These are phyloP conservation scores for Thelonectria olida DNA, from an alignment of 2,329 filamentous ascomycete genomes.

Conservation along the genomic window DNA sequence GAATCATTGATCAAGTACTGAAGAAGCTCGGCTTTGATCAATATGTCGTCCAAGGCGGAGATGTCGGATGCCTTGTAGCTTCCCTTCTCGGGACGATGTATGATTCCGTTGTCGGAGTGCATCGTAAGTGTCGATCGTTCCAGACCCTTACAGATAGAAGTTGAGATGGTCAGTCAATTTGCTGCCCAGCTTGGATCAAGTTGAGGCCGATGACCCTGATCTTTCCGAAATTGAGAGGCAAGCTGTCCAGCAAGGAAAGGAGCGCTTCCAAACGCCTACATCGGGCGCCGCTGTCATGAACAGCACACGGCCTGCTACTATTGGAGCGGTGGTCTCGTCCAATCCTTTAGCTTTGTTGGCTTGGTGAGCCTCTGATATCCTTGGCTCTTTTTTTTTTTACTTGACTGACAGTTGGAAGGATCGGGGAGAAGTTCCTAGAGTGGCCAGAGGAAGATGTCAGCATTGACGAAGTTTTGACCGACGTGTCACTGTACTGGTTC, in stretches of 20 bases:
- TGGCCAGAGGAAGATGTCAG: background rate
- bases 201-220: background rate
- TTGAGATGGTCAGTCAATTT: background rate
- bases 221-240: background rate
- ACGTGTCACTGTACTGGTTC: background rate
- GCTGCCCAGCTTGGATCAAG: background rate
- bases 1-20: background rate
- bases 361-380: background rate
- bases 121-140: background rate
- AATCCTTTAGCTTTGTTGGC: background rate
- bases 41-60: slow-evolving; percentile 1
- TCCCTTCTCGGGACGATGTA: background rate
- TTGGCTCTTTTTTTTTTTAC: background rate
- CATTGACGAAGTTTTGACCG: background rate
- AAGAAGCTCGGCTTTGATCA: background rate
- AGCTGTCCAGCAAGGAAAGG: background rate
- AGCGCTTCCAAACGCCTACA: background rate
- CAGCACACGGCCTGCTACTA: background rate
- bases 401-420: background rate
- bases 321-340: background rate
- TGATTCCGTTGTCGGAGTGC: background rate
- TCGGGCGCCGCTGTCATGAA: background rate
- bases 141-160: background rate
- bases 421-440: slow-evolving; percentile 4
- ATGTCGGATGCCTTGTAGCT: background rate